Percentiles rank a stretch among this genome's conserved stretches.
These are phyloP conservation scores for Tilletia indica DNA, from an alignment of 1,284 basidiomycete species.

Conservation along the genomic window DNA sequence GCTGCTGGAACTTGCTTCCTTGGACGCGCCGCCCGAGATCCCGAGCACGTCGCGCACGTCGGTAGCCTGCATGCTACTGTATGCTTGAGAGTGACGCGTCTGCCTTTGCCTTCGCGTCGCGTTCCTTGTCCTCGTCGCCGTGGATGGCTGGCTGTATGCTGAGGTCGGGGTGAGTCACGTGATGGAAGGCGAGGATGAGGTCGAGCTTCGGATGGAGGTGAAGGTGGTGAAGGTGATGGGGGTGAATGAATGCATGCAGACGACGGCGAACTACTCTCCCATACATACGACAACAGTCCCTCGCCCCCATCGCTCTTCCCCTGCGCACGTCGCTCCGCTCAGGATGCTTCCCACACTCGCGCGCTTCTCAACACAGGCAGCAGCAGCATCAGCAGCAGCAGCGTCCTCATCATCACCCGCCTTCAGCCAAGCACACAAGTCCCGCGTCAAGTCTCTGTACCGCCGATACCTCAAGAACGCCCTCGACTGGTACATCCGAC, in stretches of 20 bases:
- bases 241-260: too few relatives aligned
- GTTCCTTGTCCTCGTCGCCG: neutral
- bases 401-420: conserved; percentile 28
- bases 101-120: neutral
- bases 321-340: neutral
- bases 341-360: conserved; percentile 25
- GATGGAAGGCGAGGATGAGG: too few relatives aligned
- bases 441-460: conserved; percentile 89
- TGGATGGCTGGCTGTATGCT: too few relatives aligned
- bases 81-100: too few relatives aligned
- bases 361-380: neutral
- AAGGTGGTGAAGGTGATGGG: too few relatives aligned
- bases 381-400: neutral
- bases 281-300: too few relatives aligned
- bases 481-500: conserved; percentile 80
- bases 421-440: conserved; percentile 74
- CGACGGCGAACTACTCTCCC: too few relatives aligned
- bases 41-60: conserved; percentile 15
- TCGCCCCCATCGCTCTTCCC: too few relatives aligned
- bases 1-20: neutral
- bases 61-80: neutral
- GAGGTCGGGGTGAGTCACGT: too few relatives aligned
- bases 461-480: conserved; percentile 79
- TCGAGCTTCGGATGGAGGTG: too few relatives aligned
- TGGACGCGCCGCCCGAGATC: conserved; percentile 6